These are phyloP conservation scores for Aspergillus jensenii DNA, from an alignment of 2,329 filamentous ascomycete genomes.

Conservation along the genomic window DNA sequence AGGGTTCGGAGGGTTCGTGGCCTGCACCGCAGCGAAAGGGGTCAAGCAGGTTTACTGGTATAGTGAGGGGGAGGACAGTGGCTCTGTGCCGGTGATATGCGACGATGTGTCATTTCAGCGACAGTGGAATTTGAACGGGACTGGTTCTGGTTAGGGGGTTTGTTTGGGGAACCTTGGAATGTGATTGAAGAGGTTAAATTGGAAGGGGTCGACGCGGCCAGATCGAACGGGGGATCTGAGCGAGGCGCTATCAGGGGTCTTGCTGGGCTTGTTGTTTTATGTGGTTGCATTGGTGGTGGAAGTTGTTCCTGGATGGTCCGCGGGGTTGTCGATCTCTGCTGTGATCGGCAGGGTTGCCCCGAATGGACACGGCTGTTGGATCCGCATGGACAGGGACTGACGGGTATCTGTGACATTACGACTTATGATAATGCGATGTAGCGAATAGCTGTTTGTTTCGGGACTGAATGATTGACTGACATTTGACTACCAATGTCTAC, in stretches of 20 bases:
- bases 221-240: not conserved
- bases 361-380: too few species aligned
- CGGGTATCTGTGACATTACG: too few species aligned
- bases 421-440: too few species aligned
- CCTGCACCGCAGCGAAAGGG: slow-evolving; percentile 4
- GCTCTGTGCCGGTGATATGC: not conserved
- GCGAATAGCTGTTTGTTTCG: not conserved
- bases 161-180: not conserved
- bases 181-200: too few species aligned
- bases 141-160: not conserved
- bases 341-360: not conserved
- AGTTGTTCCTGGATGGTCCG: not conserved
- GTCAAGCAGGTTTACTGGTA: slow-evolving; percentile 10
- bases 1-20: slow-evolving; percentile 3
- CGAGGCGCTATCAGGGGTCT: not conserved
- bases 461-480: not conserved
- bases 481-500: not conserved
- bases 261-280: not conserved
- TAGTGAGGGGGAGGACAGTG: not conserved
- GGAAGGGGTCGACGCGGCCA: too few species aligned
- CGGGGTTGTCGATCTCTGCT: not conserved
- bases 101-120: slow-evolving; percentile 4
- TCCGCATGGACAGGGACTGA: too few species aligned
- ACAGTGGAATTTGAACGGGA: not conserved
- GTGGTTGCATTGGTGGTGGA: not conserved